These are phyloP conservation scores for Blepharisma japonicum DNA, from an alignment of 73 alveolate genomes.

Conservation along the genomic window DNA sequence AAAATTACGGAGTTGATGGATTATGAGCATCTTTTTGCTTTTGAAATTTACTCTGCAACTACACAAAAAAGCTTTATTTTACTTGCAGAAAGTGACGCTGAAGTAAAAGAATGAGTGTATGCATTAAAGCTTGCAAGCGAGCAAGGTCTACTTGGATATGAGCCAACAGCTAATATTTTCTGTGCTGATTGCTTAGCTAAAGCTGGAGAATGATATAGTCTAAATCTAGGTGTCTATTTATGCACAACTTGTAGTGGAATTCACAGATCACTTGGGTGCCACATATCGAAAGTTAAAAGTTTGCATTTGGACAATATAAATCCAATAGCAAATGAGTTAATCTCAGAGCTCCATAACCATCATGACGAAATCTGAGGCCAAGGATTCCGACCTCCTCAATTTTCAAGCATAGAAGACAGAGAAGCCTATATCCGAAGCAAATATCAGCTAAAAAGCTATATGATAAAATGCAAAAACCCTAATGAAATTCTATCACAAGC, in stretches of 20 bases:
- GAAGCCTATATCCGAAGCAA: constrained; percentile 11
- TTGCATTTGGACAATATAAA: constrained; percentile 57
- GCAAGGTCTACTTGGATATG: constrained; percentile 15
- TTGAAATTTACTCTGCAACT: not conserved
- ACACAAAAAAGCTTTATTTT: constrained; percentile 1
- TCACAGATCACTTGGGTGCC: constrained; percentile 71
- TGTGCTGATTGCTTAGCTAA: constrained; percentile 30
- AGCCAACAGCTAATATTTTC: not conserved
- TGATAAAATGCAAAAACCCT: constrained; percentile 20
- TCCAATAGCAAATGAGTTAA: not conserved
- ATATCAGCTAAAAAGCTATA: not conserved
- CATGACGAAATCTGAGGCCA: constrained; percentile 21
- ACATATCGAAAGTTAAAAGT: constrained; percentile 66
- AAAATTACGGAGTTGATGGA: not conserved
- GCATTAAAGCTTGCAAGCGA: not conserved
- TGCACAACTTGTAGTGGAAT: constrained; percentile 78
- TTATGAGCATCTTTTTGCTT: constrained; percentile 13
- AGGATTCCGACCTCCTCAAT: constrained; percentile 19
- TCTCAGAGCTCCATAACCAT: constrained; percentile 3
- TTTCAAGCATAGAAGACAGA: not conserved
- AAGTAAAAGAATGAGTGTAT: constrained; percentile 12
- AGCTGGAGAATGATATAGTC: constrained; percentile 18
- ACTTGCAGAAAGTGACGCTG: constrained; percentile 24
- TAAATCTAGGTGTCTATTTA: constrained; percentile 71
- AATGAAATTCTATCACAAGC: not conserved